Evolutionary conservation across 2,329 filamentous ascomycete species (phyloP).

Genomic region (Cercospora brassicicola): DNA sequence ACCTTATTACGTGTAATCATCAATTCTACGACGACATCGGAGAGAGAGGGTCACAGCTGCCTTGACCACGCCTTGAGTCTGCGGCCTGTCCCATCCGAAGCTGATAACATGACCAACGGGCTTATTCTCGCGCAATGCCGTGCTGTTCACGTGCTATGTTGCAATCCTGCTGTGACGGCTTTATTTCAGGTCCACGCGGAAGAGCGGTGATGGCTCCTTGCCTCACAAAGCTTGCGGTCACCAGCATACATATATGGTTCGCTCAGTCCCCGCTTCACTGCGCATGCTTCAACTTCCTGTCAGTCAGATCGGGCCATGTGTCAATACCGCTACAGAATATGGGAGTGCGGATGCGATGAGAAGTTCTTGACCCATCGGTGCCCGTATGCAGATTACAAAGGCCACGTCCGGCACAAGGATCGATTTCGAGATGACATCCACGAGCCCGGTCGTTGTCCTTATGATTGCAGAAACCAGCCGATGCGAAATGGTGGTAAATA

Average conservation of each 20-base stretch:
- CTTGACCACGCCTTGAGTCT: background rate
- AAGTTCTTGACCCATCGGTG: conserved; percentile 14
- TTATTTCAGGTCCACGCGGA: background rate
- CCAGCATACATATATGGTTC: background rate
- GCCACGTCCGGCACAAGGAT: conserved; percentile 13
- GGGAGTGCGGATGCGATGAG: conserved; percentile 14
- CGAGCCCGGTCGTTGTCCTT: conserved; percentile 7
- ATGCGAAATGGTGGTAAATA: conserved; percentile 8
- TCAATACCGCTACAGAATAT: conserved; percentile 16
- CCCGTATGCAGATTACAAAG: conserved; percentile 12
- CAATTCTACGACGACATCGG: background rate
- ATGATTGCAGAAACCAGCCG: conserved; percentile 6
- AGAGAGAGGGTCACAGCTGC: background rate
- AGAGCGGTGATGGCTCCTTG: background rate
- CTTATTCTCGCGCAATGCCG: background rate
- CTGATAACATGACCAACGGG: background rate
- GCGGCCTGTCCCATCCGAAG: conserved; percentile 2
- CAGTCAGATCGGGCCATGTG: background rate
- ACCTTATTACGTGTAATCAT: background rate
- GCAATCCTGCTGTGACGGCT: background rate
- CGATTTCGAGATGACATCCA: conserved; percentile 10
- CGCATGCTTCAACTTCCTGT: background rate
- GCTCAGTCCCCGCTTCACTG: background rate
- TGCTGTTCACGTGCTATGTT: conserved; percentile 1
- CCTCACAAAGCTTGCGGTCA: background rate